Evolutionary conservation across 2,329 filamentous ascomycete genomes (phyloP).

Genomic region (Ascocoryne sarcoides): DNA sequence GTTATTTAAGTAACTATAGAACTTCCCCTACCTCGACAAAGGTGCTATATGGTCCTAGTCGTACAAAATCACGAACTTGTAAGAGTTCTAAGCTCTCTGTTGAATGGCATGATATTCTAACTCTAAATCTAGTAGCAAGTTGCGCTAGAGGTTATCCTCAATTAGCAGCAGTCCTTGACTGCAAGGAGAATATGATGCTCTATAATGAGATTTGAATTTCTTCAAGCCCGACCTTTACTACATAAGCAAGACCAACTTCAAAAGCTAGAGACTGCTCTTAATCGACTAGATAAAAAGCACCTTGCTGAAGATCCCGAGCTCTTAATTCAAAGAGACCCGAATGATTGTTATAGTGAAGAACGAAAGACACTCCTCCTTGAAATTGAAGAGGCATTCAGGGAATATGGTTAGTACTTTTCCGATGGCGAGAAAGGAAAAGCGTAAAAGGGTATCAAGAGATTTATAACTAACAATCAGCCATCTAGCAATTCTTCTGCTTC

Average conservation of each 20-base stretch:
- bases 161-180: slow-evolving; percentile 31
- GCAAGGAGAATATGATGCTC: slow-evolving; percentile 33
- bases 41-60: too few species aligned
- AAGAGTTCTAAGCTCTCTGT: too few species aligned
- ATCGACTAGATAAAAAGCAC: slow-evolving; percentile 8
- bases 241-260: slow-evolving; percentile 17
- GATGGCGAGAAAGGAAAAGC: too few species aligned
- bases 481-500: slow-evolving; percentile 10
- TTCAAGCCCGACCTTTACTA: slow-evolving; percentile 30
- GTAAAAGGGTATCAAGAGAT: too few species aligned
- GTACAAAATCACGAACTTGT: too few species aligned
- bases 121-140: slow-evolving; percentile 13
- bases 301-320: neutral
- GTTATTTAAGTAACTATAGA: too few species aligned
- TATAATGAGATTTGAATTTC: slow-evolving; percentile 33
- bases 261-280: slow-evolving; percentile 8
- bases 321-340: slow-evolving; percentile 4
- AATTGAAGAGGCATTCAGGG: slow-evolving; percentile 12
- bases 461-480: neutral
- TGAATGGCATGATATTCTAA: too few species aligned
- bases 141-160: slow-evolving; percentile 29
- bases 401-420: slow-evolving; percentile 13
- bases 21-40: too few species aligned
- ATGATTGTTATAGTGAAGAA: neutral
- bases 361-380: slow-evolving; percentile 4